Evolutionary conservation across 805 yeast species (phyloP).

Genomic region (Candida nonsorbophila): DNA sequence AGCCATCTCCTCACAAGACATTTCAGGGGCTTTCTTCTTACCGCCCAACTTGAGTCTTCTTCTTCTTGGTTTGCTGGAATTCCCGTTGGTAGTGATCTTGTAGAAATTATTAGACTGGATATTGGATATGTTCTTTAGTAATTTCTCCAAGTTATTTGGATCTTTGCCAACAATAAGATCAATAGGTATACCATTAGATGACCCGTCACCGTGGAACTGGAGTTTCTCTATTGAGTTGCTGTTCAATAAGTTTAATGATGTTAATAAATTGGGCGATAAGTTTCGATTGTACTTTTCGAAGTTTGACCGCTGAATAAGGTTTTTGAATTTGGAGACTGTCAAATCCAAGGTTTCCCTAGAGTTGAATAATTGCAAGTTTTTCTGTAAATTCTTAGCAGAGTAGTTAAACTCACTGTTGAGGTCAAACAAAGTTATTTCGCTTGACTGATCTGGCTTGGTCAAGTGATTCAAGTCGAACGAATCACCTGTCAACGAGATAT

Average conservation of each 20-base stretch:
- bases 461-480: conserved; percentile 2
- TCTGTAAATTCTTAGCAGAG: conserved; percentile 47
- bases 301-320: conserved; percentile 54
- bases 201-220: conserved; percentile 14
- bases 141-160: conserved; percentile 26
- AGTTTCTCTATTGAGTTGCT: conserved; percentile 17
- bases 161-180: conserved; percentile 25
- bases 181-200: conserved; percentile 34
- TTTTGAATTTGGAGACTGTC: conserved; percentile 52
- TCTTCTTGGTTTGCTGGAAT: conserved; percentile 34
- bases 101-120: conserved; percentile 42
- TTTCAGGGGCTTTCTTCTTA: conserved; percentile 7
- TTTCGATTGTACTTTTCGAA: conserved; percentile 37
- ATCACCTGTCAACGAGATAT: conserved; percentile 11
- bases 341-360: conserved; percentile 81
- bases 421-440: conserved; percentile 49
- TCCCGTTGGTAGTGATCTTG: conserved; percentile 20
- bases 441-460: conserved; percentile 2
- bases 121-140: conserved; percentile 36
- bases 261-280: conserved; percentile 30
- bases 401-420: conserved; percentile 44
- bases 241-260: conserved; percentile 26
- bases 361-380: conserved; percentile 43
- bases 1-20: too few species aligned
- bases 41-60: conserved; percentile 30